Evolutionary conservation across 441 rosid species (phyloP), one percentile per base, ranked within the genome.

Genomic region (Pelargonium fulgidum): DNA sequence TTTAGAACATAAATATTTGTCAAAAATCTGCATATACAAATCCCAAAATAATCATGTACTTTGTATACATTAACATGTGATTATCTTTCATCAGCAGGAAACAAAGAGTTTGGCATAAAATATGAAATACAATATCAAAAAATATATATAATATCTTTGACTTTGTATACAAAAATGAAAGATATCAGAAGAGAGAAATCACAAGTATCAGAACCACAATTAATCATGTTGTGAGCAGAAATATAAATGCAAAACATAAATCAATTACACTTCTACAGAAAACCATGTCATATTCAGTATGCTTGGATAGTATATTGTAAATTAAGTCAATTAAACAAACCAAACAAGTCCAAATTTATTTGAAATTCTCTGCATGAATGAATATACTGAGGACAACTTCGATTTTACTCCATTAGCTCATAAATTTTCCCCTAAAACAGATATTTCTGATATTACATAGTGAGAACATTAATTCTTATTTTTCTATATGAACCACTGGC

Each of bases 1-100:
- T 81, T 91, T 91, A n/a, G 87, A 78, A 41, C 89, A 84, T 73
- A 85, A 78, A 81, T 87, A 83, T 62, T 83, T 89, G 78, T 83
- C 86, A 79, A 82, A 93, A 70, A 74, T 83, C 99, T 93, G 89
- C 82, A 81, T 63, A 78, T 71, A 65, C 20, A 67, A 24, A 63
- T 64, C 41, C 54, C 14, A 61, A 65, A 71, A 69, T 36, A 65
- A 39, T 10, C 66, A 73, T 66, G 48, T 19, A 69, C 68, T 75
- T 24, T 47, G 48, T 20, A 77, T 64, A 73, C 67, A 50, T 2
- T 59, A 63, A 29, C 69, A 56, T 56, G 26, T 56, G 41, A 44
- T 62, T 24, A 56, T 13, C 11, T 71, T 54, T 71, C 67, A 48
- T 66, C n/a, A 33, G 44, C 66, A 67, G 29, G 62, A 70, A 70